Conservation (phyloP, 805 yeast genomes). For the Saccharomycopsis sp. region DNA sequence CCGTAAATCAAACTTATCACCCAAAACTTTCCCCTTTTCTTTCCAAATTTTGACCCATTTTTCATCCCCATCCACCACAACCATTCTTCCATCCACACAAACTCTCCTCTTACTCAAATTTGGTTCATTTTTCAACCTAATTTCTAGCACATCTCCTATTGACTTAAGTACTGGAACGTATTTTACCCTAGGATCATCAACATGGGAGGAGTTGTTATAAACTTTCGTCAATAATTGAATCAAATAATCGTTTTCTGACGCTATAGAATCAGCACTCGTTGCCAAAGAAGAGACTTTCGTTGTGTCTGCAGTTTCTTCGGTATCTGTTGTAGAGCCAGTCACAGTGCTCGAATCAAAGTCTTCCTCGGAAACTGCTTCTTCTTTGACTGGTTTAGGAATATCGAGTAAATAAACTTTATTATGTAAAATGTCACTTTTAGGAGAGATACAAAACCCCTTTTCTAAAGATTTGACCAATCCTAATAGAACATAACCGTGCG, state of each 20-base stretch:
- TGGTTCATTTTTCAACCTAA: constrained; percentile 20
- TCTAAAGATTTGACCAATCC: constrained; percentile 51
- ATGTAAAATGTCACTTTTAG: constrained; percentile 22
- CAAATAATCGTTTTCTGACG: background rate
- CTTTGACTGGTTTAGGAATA: constrained; percentile 11
- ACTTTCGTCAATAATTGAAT: constrained; percentile 40
- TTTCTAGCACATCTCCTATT: no score
- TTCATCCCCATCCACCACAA: constrained; percentile 20
- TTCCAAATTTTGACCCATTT: no score
- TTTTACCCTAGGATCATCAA: constrained; percentile 30
- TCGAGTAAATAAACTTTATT: constrained; percentile 7
- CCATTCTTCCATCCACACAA: constrained; percentile 59
- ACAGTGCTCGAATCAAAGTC: no score
- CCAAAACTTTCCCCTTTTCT: no score
- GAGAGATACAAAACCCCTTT: constrained; percentile 52
- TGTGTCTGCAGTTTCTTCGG: no score
- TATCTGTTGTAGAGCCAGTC: no score
- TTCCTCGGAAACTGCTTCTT: background rate
- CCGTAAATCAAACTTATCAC: no score
- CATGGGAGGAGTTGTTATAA: constrained; percentile 47
- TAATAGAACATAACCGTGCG: constrained; percentile 48
- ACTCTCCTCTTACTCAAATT: constrained; percentile 31
- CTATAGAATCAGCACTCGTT: no score
- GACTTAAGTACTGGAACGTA: constrained; percentile 8
- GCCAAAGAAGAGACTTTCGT: no score